Percentiles rank a stretch among this genome's conserved stretches.
phyloP scores from a whole-genome alignment of 305 asterid genomes.

The Fraxinus platypoda region DNA sequence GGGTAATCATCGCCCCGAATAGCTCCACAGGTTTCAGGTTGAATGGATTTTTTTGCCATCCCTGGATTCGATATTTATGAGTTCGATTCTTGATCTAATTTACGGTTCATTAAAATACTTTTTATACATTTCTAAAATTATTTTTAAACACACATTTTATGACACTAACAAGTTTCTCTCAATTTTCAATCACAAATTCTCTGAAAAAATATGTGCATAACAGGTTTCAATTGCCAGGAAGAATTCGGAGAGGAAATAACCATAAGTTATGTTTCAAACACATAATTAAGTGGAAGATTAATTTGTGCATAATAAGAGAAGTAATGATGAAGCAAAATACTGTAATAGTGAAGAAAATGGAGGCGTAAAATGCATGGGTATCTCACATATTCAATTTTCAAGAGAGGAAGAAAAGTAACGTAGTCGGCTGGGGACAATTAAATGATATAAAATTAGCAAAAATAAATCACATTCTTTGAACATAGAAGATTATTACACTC shows the following conservation, averaged over 20 bases:
- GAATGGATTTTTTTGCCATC: too few relatives aligned
- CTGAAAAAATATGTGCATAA: too few relatives aligned
- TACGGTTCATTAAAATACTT: too few relatives aligned
- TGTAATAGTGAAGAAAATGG: neutral
- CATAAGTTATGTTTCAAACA: neutral
- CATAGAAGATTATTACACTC: neutral
- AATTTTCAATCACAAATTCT: too few relatives aligned
- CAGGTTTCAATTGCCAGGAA: neutral
- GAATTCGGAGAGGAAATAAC: neutral
- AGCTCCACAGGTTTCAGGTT: too few relatives aligned
- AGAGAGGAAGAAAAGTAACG: neutral
- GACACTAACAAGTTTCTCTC: too few relatives aligned
- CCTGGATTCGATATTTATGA: too few relatives aligned
- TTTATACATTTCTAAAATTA: too few relatives aligned
- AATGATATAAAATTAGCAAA: neutral
- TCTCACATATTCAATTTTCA: neutral
- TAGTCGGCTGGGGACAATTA: neutral
- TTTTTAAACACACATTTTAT: too few relatives aligned
- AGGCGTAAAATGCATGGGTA: too few relatives aligned
- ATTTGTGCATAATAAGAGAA: neutral
- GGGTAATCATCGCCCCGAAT: too few relatives aligned
- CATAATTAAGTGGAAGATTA: neutral
- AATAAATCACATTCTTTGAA: neutral
- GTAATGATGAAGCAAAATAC: constrained; percentile 9
- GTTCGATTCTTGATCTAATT: too few relatives aligned